These are phyloP conservation scores for Pseudogymnoascus destructans DNA, from an alignment of 2,329 filamentous ascomycete genomes.

Conservation along the genomic window DNA sequence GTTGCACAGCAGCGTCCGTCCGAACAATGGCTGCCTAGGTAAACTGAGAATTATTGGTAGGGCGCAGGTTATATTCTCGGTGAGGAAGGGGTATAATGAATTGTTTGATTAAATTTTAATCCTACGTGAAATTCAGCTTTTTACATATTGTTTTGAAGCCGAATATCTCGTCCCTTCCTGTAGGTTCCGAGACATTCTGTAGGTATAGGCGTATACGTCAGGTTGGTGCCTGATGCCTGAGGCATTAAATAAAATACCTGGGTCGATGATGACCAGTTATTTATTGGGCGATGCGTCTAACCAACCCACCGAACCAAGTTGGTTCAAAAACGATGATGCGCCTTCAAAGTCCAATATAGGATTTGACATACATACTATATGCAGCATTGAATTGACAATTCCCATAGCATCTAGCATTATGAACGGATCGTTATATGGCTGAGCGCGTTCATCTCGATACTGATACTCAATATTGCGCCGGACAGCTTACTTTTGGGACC, in stretches of 20 bases:
- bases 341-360: not conserved
- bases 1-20: not conserved
- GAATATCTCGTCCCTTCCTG: not conserved
- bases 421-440: constrained; percentile 5
- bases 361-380: not conserved
- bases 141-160: not conserved
- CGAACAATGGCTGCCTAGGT: not conserved
- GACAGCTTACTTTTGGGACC: not conserved
- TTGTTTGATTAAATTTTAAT: not conserved
- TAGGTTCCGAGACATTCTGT: constrained; percentile 1
- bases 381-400: not conserved
- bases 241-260: not conserved
- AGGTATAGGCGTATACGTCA: not conserved
- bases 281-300: not conserved
- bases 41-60: not conserved
- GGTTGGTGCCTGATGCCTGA: not conserved
- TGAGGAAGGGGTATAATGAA: not conserved
- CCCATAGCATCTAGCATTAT: not conserved
- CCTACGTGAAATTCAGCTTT: not conserved
- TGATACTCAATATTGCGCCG: constrained; percentile 1
- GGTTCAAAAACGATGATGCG: not conserved
- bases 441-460: not conserved
- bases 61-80: not conserved
- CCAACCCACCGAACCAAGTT: not conserved
- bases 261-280: not conserved